A percentile compares a stretch with the other conserved stretches of the same genome.
These are phyloP conservation scores for Populus euphratica DNA, from an alignment of 345 rosid genomes.

Conservation along the genomic window DNA sequence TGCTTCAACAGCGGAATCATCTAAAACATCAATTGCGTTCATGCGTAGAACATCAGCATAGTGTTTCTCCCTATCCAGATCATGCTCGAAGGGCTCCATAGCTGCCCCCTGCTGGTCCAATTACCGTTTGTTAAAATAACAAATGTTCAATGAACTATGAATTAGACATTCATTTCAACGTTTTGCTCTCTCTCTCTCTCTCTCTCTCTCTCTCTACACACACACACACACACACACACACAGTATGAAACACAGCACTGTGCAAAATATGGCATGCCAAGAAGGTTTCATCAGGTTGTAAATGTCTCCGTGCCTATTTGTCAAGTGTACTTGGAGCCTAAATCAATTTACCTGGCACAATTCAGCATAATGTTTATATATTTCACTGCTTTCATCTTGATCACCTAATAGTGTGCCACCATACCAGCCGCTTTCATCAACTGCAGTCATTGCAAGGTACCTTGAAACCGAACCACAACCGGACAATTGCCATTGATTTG, in stretches of 20 bases:
- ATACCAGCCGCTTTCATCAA: slow-evolving; percentile 78
- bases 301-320: not conserved
- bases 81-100: slow-evolving; percentile 69
- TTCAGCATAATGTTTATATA: slow-evolving; percentile 78
- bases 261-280: too few relatives aligned
- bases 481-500: not conserved
- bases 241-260: too few relatives aligned
- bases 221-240: too few relatives aligned
- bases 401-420: slow-evolving; percentile 90
- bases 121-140: not conserved
- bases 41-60: slow-evolving; percentile 50
- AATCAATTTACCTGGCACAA: slow-evolving; percentile 71
- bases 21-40: slow-evolving; percentile 52
- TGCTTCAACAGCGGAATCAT: slow-evolving; percentile 50
- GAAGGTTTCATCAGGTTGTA: not conserved
- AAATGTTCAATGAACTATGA: not conserved
- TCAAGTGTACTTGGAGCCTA: slow-evolving; percentile 5
- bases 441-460: slow-evolving; percentile 58
- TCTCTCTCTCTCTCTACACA: too few relatives aligned
- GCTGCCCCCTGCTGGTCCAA: slow-evolving; percentile 54
- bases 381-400: slow-evolving; percentile 81
- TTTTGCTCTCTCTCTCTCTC: too few relatives aligned
- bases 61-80: slow-evolving; percentile 57
- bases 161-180: too few relatives aligned
- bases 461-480: slow-evolving; percentile 32